These are phyloP conservation scores for Larix sibirica DNA, from an alignment of 83 land plant species.

Conservation along the genomic window DNA sequence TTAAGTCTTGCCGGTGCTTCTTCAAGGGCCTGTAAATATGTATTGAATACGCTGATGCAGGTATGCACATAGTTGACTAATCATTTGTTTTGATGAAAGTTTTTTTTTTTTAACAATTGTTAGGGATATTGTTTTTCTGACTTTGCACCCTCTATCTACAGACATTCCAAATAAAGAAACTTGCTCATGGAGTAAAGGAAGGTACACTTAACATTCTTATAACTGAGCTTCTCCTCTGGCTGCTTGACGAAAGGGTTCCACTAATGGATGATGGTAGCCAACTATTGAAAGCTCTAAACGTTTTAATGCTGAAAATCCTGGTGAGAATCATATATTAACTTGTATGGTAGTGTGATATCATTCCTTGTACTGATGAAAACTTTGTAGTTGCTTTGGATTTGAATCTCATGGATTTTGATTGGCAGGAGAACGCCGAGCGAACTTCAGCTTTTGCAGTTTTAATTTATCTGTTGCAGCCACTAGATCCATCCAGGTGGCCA, in stretches of 20 bases:
- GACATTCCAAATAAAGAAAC: conserved; percentile 94
- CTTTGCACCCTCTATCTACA: conserved; percentile 20
- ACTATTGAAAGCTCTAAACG: conserved; percentile 94
- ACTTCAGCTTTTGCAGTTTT: conserved; percentile 98
- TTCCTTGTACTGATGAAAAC: conserved; percentile 1
- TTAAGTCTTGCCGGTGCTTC: conserved; percentile 92
- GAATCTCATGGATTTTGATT: not conserved
- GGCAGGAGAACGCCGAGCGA: conserved; percentile 98
- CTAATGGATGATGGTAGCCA: conserved; percentile 99
- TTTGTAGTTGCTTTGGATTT: too few species aligned
- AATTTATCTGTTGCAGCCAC: conserved; percentile 80
- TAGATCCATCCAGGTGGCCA: conserved; percentile 87
- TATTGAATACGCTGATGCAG: conserved; percentile 97
- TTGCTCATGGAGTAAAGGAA: conserved; percentile 94
- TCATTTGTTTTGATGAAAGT: not conserved
- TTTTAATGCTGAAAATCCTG: conserved; percentile 97
- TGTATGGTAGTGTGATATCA: not conserved
- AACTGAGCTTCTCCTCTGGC: conserved; percentile 96
- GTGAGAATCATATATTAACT: conserved; percentile 31
- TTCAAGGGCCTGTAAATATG: conserved; percentile 99
- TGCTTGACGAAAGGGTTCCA: conserved; percentile 95
- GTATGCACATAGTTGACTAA: conserved; percentile 26
- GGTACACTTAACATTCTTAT: conserved; percentile 85
- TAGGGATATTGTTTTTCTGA: conserved; percentile 10
- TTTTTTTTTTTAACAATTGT: conserved; percentile 1